Base-by-base conservation (phyloP, 805 yeast species). In the Lachancea fermentati region DNA sequence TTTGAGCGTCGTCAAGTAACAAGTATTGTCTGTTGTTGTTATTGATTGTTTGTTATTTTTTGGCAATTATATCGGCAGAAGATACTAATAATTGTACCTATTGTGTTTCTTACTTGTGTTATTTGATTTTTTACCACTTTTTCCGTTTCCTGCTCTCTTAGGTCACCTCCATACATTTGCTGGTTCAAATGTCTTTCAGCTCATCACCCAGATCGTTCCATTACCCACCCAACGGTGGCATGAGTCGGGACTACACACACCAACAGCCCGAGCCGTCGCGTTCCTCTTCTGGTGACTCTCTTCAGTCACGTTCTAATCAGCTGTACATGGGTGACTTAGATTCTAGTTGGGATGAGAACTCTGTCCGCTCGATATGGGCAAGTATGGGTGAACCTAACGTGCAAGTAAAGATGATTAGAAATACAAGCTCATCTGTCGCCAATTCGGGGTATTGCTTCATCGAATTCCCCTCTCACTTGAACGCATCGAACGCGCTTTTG, bases 301-400 rank as follows among this genome's bases (percentile, higher is more conserved):
- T 24, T 6, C n/a, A 30, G 16, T n/a, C 39, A 11, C 25, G 43
- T 36, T 26, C 55, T 42, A 39, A 60, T 19, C 70, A 66, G 41
- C 55, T 84, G 36, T 84, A 89, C 83, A 89, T 88, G 95, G 97
- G 96, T 16, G 96, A 86, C 52, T 65, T 88, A 33, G 96, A 87
- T 50, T 85, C 85, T 7, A 68, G 75, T 58, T 85, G 95, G 88
- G 85, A 83, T 45, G 96, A 88, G 57, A 59, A 66, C 30, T 66
- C 74, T 9, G 73, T 89, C 39, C 70, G 69, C 36, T 74, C 75
- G 43, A 73, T 88, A 34, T 88, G 96, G 96, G 58, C 71, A 3
- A 53, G 71, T 17, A 63, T 81, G 9, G 87, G 93, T n/a, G 85
- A 81, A 47, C 67, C 67, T 16, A 55, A 63, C 11, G 68, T 67